Percentiles rank a stretch among this genome's conserved stretches.
Evolutionary conservation across 2,329 filamentous ascomycete species (phyloP).

Genomic region (Metarhizium rileyi): DNA sequence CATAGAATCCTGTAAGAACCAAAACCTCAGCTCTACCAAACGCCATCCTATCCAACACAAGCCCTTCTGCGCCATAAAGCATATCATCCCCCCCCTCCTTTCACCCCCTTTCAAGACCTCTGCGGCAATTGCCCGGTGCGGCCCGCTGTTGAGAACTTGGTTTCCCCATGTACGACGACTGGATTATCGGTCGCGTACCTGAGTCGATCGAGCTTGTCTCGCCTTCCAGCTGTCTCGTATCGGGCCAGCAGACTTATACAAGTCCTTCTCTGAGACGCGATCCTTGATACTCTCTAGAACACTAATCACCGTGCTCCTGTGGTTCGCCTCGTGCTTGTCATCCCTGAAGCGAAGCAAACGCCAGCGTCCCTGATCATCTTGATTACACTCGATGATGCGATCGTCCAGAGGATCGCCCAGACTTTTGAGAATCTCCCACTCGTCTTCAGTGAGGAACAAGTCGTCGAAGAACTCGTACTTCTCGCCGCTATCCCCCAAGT

Average conservation of each 20-base stretch:
- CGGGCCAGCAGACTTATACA: constrained; percentile 56
- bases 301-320: constrained; percentile 71
- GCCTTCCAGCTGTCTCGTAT: constrained; percentile 78
- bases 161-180: not conserved
- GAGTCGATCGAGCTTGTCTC: constrained; percentile 29
- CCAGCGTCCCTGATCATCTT: constrained; percentile 69
- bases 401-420: constrained; percentile 71
- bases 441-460: constrained; percentile 59
- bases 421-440: constrained; percentile 77
- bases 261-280: constrained; percentile 71
- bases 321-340: constrained; percentile 87
- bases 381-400: constrained; percentile 80
- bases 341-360: constrained; percentile 83
- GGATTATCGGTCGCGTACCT: constrained; percentile 13
- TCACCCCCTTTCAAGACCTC: not conserved
- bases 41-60: not conserved
- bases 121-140: not conserved
- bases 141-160: not conserved
- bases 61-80: not conserved
- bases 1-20: not conserved
- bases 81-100: not conserved
- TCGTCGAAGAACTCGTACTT: constrained; percentile 56
- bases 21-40: not conserved
- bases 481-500: constrained; percentile 46
- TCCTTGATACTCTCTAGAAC: constrained; percentile 87